Base-by-base conservation (phyloP, 78 protist genomes). In the Dictyostelium intermedium region DNA sequence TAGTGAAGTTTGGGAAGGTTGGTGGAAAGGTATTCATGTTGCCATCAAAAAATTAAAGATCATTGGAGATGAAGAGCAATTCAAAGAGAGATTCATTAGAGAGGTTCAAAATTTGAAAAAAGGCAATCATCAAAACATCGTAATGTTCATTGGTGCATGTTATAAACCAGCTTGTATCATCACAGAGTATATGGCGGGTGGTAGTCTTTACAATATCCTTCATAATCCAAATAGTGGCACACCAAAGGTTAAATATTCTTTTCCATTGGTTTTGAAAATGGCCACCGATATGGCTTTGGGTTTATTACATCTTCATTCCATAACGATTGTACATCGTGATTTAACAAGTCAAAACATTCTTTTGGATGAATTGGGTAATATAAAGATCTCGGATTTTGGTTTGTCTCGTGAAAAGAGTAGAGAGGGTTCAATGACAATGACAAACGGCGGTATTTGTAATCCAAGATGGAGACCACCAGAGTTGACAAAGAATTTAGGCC, bases 1-100 rank as follows among this genome's bases (percentile, higher is more conserved):
- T 70, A 89, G 94, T 80, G 94, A 89, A 53, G 94, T 89, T 34
- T 89, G 94, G 94, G 94, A 89, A 61, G 94, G 94, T n/a, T 80
- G 87, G 87, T 89, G 94, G 94, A 89, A 89, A 25, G 74, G 74
- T 32, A 80, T 89, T 37, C 81, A 69, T 69, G 94, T 89, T 7
- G 94, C 94, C 47, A 83, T 89, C 9, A 89, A 89, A 69, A 89
- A 89, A 27, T 80, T 89, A 47, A 89, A 89, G 37, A 80, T 89
- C 7, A 70, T 89, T 45, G 94, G 87, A 13, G 94, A 89, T 81
- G 94, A 89, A 80, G 82, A 70, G 10, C 94, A 81, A 50, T 89
- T 89, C 73, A 89, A 69, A 50, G 94, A 89, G 43, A 61, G 94
- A 47, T 89, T 89, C 13, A 32, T 81, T 3, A 34, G 94, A 45